Evolutionary conservation across 2,329 filamentous ascomycete genomes (phyloP).

Genomic region (Claviceps cyperi): DNA sequence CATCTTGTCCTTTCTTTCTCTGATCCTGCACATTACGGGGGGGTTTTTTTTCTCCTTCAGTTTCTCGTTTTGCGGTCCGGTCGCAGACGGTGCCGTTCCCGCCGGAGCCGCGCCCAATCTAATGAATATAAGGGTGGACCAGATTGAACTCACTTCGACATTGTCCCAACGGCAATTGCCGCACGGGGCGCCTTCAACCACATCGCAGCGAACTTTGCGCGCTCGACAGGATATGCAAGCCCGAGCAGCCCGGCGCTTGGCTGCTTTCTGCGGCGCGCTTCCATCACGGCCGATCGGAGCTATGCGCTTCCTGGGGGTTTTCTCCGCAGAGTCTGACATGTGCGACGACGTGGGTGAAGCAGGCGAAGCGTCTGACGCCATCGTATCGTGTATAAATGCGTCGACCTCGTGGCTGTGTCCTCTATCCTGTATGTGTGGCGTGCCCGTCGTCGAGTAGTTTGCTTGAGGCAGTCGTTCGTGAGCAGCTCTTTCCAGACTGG

Average conservation of each 20-base stretch:
- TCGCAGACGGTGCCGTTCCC: too few relatives aligned
- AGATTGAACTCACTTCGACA: conserved; percentile 36
- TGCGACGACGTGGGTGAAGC: conserved; percentile 16
- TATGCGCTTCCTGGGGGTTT: conserved; percentile 18
- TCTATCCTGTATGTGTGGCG: too few relatives aligned
- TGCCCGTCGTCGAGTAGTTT: too few relatives aligned
- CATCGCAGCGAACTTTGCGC: conserved; percentile 86
- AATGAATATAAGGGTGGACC: too few relatives aligned
- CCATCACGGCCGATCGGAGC: conserved; percentile 14
- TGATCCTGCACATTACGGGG: too few relatives aligned
- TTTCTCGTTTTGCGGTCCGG: too few relatives aligned
- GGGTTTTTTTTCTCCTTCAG: too few relatives aligned
- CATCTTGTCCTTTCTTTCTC: neutral
- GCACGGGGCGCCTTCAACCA: conserved; percentile 76
- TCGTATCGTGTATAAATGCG: neutral
- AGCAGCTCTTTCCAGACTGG: too few relatives aligned
- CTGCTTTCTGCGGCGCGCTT: conserved; percentile 31
- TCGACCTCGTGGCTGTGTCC: too few relatives aligned
- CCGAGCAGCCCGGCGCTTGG: conserved; percentile 76
- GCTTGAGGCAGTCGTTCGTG: too few relatives aligned
- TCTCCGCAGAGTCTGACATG: conserved; percentile 12
- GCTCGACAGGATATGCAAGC: conserved; percentile 81
- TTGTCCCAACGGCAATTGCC: conserved; percentile 76
- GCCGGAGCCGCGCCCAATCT: too few relatives aligned
- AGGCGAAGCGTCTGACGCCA: conserved; percentile 10